Base-by-base conservation (phyloP, 805 yeast species). In the Saturnispora besseyi region DNA sequence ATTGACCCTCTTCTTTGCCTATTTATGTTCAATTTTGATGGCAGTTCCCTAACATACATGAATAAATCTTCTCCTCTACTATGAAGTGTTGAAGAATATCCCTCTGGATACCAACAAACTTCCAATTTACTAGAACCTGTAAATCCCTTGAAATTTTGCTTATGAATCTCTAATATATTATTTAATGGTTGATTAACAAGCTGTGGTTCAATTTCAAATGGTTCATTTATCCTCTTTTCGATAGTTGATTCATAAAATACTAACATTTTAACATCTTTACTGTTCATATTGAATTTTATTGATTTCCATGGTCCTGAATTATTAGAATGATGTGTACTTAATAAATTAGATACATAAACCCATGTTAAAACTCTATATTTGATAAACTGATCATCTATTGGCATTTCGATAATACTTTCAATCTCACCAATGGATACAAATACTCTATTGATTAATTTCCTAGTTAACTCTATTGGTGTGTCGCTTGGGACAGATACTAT, bases 31-130 rank as follows among this genome's bases (percentile, higher is more conserved):
- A 73, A 64, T 52, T 74, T 74, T 32, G 74, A 68, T 51, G 74
- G 78, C 29, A 74, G 58, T 53, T 74, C 78, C 51, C 78, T 62
- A 3, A 74, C 76, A 62, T 74, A 74, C 77, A 74, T 74, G 53
- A 74, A 74, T 54, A 72, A 71, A 51, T 73, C 74, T n/a, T 64
- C 64, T 3, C 76, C 76, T 43, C 78, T 58, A 44, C 70, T 65
- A 56, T 74, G 75, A 56, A 74, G 74, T 5, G 78, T 74, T 1
- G 78, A 74, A 2, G 77, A 65, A 46, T 73, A 74, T 0, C 78
- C 78, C 54, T 74, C 77, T 1, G 78, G 78, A 48, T 71, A 70
- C 13, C 65, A 55, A 21, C 64, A 59, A 10, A 64, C 57, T 31
- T 62, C 65, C 18, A 55, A 47, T 29, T 53, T 56, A 13, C 56